Evolutionary conservation across 2,329 filamentous ascomycete genomes (phyloP).

Genomic region (Alternaria brassicae): DNA sequence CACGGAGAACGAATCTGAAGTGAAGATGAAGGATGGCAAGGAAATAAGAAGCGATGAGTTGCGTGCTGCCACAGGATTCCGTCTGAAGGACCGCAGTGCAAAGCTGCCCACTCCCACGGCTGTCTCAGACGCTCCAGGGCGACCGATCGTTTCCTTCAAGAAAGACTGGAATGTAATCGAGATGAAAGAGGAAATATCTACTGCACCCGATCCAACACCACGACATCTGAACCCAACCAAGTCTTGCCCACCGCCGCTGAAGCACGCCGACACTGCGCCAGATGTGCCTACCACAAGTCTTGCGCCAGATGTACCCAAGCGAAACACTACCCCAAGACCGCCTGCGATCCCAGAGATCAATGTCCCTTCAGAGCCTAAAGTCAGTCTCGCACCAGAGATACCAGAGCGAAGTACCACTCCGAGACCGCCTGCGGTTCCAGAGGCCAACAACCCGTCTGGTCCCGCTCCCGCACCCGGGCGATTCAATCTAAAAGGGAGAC

Average conservation of each 20-base stretch:
- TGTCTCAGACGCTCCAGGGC: constrained; percentile 87
- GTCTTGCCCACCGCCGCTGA: constrained; percentile 35
- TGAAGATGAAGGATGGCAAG: constrained; percentile 75
- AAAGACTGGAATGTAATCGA: constrained; percentile 80
- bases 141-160: constrained; percentile 98
- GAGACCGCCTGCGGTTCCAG: constrained; percentile 35
- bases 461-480: constrained; percentile 28
- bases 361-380: constrained; percentile 53
- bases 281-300: constrained; percentile 60
- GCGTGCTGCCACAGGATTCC: constrained; percentile 87
- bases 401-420: constrained; percentile 25
- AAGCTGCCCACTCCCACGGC: constrained; percentile 88
- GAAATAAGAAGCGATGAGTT: constrained; percentile 90
- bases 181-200: constrained; percentile 62
- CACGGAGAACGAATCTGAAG: constrained; percentile 42
- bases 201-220: constrained; percentile 30
- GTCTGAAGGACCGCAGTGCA: constrained; percentile 81
- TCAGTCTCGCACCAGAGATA: constrained; percentile 56
- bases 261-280: constrained; percentile 52
- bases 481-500: constrained; percentile 27
- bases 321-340: constrained; percentile 21
- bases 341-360: constrained; percentile 45
- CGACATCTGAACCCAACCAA: constrained; percentile 27
- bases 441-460: constrained; percentile 38
- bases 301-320: constrained; percentile 46